These are phyloP conservation scores for Akanthomyces lecanii DNA, from an alignment of 2,329 filamentous ascomycete species.

Conservation along the genomic window DNA sequence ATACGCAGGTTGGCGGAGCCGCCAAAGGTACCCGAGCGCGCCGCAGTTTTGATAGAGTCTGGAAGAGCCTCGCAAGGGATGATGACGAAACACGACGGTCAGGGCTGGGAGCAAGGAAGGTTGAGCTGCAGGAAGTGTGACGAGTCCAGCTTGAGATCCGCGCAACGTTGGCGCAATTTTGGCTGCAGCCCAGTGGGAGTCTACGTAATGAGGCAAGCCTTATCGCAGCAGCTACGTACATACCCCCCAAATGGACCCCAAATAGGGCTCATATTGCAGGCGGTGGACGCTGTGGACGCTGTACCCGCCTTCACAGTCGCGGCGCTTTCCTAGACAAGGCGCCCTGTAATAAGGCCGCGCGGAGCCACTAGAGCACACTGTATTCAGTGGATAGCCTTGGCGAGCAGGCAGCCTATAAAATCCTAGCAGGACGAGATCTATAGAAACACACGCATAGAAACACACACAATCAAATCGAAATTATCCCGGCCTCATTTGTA, in stretches of 20 bases:
- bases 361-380: background rate
- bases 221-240: background rate
- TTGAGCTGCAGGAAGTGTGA: slow-evolving; percentile 12
- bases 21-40: background rate
- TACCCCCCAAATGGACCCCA: too few relatives aligned
- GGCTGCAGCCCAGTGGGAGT: background rate
- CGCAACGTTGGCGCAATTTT: background rate
- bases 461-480: too few relatives aligned
- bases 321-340: background rate
- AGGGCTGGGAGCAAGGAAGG: background rate
- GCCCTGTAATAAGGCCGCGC: background rate
- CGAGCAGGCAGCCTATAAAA: background rate
- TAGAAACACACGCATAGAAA: too few relatives aligned
- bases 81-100: slow-evolving; percentile 9
- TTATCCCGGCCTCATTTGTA: too few relatives aligned
- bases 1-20: slow-evolving; percentile 19
- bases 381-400: background rate
- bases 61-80: background rate
- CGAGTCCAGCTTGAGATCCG: slow-evolving; percentile 11
- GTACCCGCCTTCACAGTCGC: background rate
- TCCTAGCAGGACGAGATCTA: too few relatives aligned
- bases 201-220: background rate
- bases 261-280: too few relatives aligned
- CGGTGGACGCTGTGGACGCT: too few relatives aligned
- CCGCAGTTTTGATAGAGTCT: background rate